phyloP scores from a whole-genome alignment of 106 monocot genomes.

The Iris macrosiphon region DNA sequence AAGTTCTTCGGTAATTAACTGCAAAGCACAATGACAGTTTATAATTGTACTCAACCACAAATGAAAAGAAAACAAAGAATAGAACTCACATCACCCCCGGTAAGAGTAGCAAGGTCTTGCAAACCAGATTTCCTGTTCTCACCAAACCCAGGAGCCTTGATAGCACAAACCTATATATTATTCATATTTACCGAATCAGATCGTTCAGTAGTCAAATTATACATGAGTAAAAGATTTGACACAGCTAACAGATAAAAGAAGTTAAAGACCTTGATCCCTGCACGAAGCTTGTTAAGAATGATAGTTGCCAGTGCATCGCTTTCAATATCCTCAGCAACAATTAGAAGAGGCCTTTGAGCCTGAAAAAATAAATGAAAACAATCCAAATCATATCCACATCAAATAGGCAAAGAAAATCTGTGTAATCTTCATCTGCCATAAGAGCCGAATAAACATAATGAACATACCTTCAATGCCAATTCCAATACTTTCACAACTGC shows the following conservation, averaged over 20 bases:
- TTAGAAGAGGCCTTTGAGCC: constrained; percentile 80
- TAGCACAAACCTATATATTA: constrained; percentile 64
- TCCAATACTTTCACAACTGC: constrained; percentile 75
- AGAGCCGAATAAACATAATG: no score
- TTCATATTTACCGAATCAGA: background rate
- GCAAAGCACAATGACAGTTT: constrained; percentile 1
- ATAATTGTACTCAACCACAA: background rate
- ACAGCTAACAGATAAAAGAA: no score
- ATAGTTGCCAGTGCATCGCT: constrained; percentile 72
- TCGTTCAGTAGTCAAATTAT: background rate
- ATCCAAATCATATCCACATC: background rate
- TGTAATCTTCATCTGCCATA: no score
- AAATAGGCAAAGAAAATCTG: background rate
- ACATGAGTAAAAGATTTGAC: no score
- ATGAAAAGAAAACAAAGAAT: background rate
- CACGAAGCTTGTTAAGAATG: constrained; percentile 87
- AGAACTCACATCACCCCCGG: constrained; percentile 66
- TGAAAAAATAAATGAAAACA: constrained; percentile 9
- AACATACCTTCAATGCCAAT: constrained; percentile 65
- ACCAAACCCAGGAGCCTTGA: constrained; percentile 94
- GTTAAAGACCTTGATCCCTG: constrained; percentile 81
- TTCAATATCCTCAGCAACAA: constrained; percentile 79
- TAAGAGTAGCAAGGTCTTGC: constrained; percentile 76
- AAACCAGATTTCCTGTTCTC: constrained; percentile 78
- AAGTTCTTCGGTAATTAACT: constrained; percentile 90